phyloP scores from a whole-genome alignment of 2,329 filamentous ascomycete species.

The Aphanoascus verrucosus region DNA sequence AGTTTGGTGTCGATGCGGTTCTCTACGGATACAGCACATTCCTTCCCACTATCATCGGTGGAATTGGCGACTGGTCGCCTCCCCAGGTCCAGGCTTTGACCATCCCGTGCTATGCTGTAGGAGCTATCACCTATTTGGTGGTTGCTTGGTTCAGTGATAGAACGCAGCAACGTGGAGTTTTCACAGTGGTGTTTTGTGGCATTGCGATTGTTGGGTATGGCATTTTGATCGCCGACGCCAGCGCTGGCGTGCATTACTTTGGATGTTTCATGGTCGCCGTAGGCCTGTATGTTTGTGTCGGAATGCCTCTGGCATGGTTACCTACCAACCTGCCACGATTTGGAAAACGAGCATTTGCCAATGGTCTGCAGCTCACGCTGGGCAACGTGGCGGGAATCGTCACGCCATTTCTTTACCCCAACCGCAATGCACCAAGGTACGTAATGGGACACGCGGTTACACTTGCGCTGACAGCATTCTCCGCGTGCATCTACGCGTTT shows the following conservation, averaged over 20 bases:
- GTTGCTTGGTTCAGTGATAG: constrained; percentile 58
- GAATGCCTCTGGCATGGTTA: constrained; percentile 47
- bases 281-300: constrained; percentile 55
- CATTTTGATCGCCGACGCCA: constrained; percentile 51
- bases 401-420: constrained; percentile 50
- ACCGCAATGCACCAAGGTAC: constrained; percentile 46
- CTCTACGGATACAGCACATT: constrained; percentile 71
- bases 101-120: constrained; percentile 65
- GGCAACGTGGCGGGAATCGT: constrained; percentile 64
- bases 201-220: constrained; percentile 60
- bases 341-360: constrained; percentile 63
- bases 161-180: constrained; percentile 54
- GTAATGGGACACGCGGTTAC: constrained; percentile 52
- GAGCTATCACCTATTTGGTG: constrained; percentile 57
- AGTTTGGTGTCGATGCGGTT: constrained; percentile 67
- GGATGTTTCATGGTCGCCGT: constrained; percentile 66
- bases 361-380: constrained; percentile 58
- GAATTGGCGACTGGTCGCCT: constrained; percentile 51
- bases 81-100: constrained; percentile 64
- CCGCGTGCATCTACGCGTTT: constrained; percentile 43
- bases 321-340: constrained; percentile 62
- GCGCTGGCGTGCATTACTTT: constrained; percentile 58
- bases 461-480: constrained; percentile 47
- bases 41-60: constrained; percentile 65
- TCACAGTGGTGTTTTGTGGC: constrained; percentile 50